These are phyloP conservation scores for Arctium minus DNA, from an alignment of 129 eudicot species.

Conservation along the genomic window DNA sequence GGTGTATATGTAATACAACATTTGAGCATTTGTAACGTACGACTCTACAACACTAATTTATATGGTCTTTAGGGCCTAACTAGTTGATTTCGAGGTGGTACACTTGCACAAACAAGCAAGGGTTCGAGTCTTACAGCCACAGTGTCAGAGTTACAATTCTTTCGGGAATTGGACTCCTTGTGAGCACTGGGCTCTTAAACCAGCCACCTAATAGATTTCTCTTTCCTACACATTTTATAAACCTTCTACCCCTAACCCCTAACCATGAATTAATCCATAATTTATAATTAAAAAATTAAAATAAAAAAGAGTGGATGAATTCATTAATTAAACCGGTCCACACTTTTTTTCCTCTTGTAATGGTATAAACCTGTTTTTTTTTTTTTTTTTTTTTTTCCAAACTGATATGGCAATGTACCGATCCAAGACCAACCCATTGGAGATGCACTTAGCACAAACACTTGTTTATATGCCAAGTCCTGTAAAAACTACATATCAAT, in stretches of 20 bases:
- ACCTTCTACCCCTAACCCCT: not conserved
- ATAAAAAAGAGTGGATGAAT: not conserved
- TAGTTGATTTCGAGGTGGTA: not conserved
- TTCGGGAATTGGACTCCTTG: not conserved
- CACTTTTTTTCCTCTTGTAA: not conserved
- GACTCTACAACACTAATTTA: not conserved
- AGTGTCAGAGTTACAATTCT: not conserved
- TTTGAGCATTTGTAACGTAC: not conserved
- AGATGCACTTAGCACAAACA: too few relatives aligned
- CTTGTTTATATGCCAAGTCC: too few relatives aligned
- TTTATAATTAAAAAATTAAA: not conserved
- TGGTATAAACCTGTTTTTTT: not conserved
- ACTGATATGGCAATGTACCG: not conserved
- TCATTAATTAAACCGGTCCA: not conserved
- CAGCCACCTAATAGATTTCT: not conserved
- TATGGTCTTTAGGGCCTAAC: not conserved
- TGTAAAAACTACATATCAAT: not conserved
- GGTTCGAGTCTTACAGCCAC: not conserved
- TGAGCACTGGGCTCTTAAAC: not conserved
- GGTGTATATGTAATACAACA: not conserved
- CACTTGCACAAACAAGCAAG: not conserved
- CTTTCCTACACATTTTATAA: not conserved
- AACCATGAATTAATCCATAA: not conserved
- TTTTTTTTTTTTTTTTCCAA: not conserved
- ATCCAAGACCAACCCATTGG: not conserved